Conservation (phyloP, 139 green algal genomes). For the Chlorella ohadii region DNA sequence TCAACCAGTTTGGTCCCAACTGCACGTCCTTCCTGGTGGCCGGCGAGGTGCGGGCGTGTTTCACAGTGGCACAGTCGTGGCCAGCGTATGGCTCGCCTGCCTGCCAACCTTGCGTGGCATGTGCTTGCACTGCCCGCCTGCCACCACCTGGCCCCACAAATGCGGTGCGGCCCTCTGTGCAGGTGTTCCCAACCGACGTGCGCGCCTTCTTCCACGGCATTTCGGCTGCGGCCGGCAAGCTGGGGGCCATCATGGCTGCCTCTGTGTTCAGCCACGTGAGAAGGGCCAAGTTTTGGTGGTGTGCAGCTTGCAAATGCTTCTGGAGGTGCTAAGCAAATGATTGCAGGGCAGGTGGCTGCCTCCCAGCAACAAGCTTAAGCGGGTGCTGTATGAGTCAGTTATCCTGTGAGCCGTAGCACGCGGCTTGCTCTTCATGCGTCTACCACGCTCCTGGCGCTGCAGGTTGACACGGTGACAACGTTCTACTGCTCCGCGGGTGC, state of each 20-base stretch:
- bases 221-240: constrained; percentile 63
- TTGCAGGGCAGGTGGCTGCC: too few species aligned
- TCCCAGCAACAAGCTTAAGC: too few species aligned
- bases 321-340: too few species aligned
- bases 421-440: not conserved
- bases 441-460: not conserved
- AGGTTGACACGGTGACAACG: constrained; percentile 25
- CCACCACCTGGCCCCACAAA: too few species aligned
- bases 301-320: too few species aligned
- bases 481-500: constrained; percentile 62
- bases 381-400: too few species aligned
- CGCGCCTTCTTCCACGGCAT: constrained; percentile 66
- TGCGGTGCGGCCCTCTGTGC: constrained; percentile 42
- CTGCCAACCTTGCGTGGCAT: too few species aligned
- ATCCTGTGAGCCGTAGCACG: too few species aligned
- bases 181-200: constrained; percentile 50
- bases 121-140: too few species aligned
- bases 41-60: constrained; percentile 75
- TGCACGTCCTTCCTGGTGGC: constrained; percentile 61
- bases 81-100: too few species aligned
- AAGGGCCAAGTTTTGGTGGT: too few species aligned
- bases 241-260: constrained; percentile 61
- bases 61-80: too few species aligned
- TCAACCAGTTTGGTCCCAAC: constrained; percentile 77
- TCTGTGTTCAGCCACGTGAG: constrained; percentile 51